Evolutionary conservation across 2,329 filamentous ascomycete species (phyloP).

Genomic region (Alternaria gansuensis): DNA sequence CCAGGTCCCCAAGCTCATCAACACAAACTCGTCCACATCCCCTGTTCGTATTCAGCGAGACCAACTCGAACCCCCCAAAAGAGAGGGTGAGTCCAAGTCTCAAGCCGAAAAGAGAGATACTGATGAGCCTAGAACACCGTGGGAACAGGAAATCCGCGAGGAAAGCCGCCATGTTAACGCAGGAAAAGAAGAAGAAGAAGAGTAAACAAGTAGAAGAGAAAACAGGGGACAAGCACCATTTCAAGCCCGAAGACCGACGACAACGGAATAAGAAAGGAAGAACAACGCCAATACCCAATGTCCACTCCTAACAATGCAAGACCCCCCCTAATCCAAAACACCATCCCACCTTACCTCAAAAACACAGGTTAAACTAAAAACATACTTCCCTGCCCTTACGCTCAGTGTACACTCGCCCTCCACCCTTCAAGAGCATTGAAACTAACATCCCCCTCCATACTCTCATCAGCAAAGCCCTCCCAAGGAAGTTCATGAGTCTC

Average conservation of each 20-base stretch:
- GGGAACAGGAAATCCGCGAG: not conserved
- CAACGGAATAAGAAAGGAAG: not conserved
- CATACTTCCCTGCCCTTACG: constrained; percentile 1
- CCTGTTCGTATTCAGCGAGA: constrained; percentile 3
- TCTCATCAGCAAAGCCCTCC: constrained; percentile 47
- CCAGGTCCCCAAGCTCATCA: no score
- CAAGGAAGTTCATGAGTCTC: constrained; percentile 52
- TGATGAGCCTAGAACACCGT: not conserved
- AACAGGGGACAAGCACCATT: not conserved
- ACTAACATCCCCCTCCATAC: constrained; percentile 25
- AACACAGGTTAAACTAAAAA: not conserved
- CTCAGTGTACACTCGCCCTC: constrained; percentile 26
- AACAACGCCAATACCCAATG: constrained; percentile 1
- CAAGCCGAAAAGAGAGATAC: not conserved
- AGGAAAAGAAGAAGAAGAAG: not conserved
- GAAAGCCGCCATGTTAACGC: not conserved
- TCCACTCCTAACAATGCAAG: not conserved
- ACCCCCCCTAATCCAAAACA: not conserved
- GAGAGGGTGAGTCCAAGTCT: constrained; percentile 23
- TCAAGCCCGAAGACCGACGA: not conserved
- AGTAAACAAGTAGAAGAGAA: not conserved
- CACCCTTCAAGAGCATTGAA: constrained; percentile 26
- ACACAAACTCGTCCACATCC: no score
- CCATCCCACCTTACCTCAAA: not conserved
- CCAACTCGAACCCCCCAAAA: constrained; percentile 23